Evolutionary conservation across 2,329 filamentous ascomycete species (phyloP), one percentile per base, ranked within the genome.

Genomic region (Aureobasidium lini): DNA sequence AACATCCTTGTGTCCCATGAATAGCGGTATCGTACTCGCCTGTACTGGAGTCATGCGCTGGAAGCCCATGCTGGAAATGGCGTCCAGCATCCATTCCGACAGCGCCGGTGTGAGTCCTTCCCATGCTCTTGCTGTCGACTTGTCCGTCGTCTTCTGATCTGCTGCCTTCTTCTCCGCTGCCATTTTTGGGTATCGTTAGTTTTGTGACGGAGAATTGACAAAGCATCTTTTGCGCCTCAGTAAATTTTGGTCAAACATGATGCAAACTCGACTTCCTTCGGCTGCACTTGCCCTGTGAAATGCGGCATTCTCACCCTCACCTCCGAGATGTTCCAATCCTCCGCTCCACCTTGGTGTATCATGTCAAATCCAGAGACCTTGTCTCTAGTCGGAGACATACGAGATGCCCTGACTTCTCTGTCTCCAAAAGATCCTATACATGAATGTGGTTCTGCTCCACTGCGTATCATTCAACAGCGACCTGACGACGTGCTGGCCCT

Each of bases 41-140:
- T 97, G 93, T n/a, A 96, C 92, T 1, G 93, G 93, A 3, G 92
- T 96, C 81, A 94, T 92, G 71, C 88, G 86, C 63, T 81, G 77
- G 73, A 96, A 96, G 62, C 90, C 90, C 86, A 94, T 93, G 64
- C 86, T 84, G 52, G 85, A 80, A 50, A 95, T 85, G 61, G 90
- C 91, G 65, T 95, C 89, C 57, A 94, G 78, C 60, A 94, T 84
- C 90, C 92, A 97, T 83, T 87, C 81, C 62, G 87, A 88, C 34
- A 91, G 76, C 6, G 86, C 76, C 15, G 88, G 87, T 1, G 82
- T 87, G 57, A 91, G 77, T 13, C 82, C 83, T 67, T 87, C 83
- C 84, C 88, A 93, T 31, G 82, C 77, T 64, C 84, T 76, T 43
- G 79, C 75, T 36, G 77, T 65, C 53, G 69, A 68, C 42, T 64